Conservation (phyloP, 768 basidiomycete species). For the Panaeolus cyanescens region DNA sequence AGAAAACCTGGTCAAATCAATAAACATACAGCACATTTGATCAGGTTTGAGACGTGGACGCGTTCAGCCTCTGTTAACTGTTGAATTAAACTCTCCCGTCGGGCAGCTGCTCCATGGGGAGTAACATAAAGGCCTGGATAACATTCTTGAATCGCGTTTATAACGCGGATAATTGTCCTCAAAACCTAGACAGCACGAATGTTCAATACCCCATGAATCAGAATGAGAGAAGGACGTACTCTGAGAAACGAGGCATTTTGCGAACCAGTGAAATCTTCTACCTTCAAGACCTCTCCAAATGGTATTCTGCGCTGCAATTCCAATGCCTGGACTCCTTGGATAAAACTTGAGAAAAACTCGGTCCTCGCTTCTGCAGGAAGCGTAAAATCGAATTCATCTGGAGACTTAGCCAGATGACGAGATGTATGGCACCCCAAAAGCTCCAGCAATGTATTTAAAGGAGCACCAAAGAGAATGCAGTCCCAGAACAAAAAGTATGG, state of each 20-base stretch:
- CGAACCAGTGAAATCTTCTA: slow-evolving; percentile 35
- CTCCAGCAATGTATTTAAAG: slow-evolving; percentile 35
- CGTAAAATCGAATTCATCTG: slow-evolving; percentile 30
- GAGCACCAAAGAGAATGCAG: slow-evolving; percentile 37
- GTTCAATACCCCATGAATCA: background rate
- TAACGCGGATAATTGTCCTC: slow-evolving; percentile 33
- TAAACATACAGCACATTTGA: slow-evolving; percentile 29
- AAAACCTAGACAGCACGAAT: slow-evolving; percentile 27
- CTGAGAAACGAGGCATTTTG: slow-evolving; percentile 33
- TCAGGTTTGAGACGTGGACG: slow-evolving; percentile 27
- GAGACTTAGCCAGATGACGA: slow-evolving; percentile 23
- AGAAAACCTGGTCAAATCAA: background rate
- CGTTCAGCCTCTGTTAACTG: slow-evolving; percentile 35
- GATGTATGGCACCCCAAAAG: slow-evolving; percentile 39
- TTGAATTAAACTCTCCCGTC: slow-evolving; percentile 25
- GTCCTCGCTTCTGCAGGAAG: slow-evolving; percentile 29
- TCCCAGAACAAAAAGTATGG: slow-evolving; percentile 35
- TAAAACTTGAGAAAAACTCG: slow-evolving; percentile 33
- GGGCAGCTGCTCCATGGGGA: slow-evolving; percentile 23
- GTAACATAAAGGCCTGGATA: slow-evolving; percentile 37
- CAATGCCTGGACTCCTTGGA: slow-evolving; percentile 33
- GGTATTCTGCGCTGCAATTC: slow-evolving; percentile 33
- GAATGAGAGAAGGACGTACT: slow-evolving; percentile 21
- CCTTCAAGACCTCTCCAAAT: slow-evolving; percentile 41
- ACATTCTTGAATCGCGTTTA: slow-evolving; percentile 33